Evolutionary conservation across 1,139 yeast species (phyloP), one percentile per base, ranked within the genome.

Genomic region (Kurtzmaniella quercitrusa): DNA sequence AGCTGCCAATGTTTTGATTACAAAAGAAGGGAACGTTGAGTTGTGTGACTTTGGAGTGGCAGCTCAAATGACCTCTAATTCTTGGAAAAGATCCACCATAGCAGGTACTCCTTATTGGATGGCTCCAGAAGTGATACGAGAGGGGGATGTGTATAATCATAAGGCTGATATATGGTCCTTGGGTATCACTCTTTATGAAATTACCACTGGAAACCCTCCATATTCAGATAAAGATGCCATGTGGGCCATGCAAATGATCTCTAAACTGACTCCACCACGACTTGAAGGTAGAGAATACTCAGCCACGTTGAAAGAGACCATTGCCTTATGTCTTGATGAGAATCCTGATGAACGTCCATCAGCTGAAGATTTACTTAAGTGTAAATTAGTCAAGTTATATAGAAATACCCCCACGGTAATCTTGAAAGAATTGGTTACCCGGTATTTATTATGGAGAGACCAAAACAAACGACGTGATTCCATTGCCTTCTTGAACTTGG

Each of bases 31-130:
- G 7, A 79, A 77, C 45, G 95, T 93, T 2, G 90, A 88, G 56
- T 73, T 94, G 41, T 93, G 98, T 73, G 99, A 93, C 63, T 93
- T 93, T 66, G 99, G 99, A 27, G 98, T 93, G 14, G 98, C 98
- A 0, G 97, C 98, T 1, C 94, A 89, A 60, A 70, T 91, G 34
- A 80, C 95, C 1, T 76, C 91, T n/a, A 79, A 83, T 37, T 82
- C 83, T 27, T 64, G 82, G 41, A 86, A 91, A 58, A 75, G 98
- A 56, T 88, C 93, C 37, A 93, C 98, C 1, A 90, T 93, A 80
- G 98, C 96, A 0, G 99, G 99, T 5, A 94, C 99, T 0, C 98
- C 98, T 0, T 94, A 91, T 62, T 94, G 99, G 99, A 94, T 94
- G 99, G 98, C 98, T 0, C 98, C 98, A 0, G 98, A 93, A 62